Conservation (phyloP, 2,329 filamentous ascomycete species). For the Nemania sp. region DNA sequence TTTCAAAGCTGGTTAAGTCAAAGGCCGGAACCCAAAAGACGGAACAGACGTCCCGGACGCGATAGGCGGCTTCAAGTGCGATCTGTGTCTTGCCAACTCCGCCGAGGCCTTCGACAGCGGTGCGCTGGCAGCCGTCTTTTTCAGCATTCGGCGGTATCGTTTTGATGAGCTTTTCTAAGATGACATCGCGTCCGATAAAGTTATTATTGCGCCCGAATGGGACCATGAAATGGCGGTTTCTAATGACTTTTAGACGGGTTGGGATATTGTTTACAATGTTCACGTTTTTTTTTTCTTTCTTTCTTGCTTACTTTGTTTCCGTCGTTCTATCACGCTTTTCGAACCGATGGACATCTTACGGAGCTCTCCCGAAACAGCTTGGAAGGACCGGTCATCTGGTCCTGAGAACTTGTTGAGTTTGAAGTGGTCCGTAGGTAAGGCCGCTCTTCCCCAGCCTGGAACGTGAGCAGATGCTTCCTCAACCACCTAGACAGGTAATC, state of each 20-base stretch:
- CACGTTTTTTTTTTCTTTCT: background rate
- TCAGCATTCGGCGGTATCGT: background rate
- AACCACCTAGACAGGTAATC: constrained; percentile 9
- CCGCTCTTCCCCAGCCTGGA: background rate
- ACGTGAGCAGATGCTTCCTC: constrained; percentile 12
- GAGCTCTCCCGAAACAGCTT: constrained; percentile 2
- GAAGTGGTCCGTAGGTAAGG: constrained; percentile 10
- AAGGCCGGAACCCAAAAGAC: constrained; percentile 8
- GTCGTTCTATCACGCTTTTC: constrained; percentile 6
- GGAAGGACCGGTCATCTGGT: constrained; percentile 10
- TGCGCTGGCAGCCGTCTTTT: background rate
- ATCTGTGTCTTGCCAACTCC: constrained; percentile 3
- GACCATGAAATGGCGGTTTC: background rate
- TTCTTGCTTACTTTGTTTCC: constrained; percentile 2
- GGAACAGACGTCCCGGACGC: background rate
- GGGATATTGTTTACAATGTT: background rate
- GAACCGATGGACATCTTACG: background rate
- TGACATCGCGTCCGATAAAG: background rate
- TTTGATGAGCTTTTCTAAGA: background rate
- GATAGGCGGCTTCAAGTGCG: constrained; percentile 3
- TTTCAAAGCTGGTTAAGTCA: background rate
- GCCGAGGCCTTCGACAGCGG: background rate
- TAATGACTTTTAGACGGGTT: constrained; percentile 2
- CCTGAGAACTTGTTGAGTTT: constrained; percentile 14
- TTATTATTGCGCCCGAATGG: background rate